These are phyloP conservation scores for Pseudocercospora fijiensis DNA, from an alignment of 2,329 filamentous ascomycete genomes.

Conservation along the genomic window DNA sequence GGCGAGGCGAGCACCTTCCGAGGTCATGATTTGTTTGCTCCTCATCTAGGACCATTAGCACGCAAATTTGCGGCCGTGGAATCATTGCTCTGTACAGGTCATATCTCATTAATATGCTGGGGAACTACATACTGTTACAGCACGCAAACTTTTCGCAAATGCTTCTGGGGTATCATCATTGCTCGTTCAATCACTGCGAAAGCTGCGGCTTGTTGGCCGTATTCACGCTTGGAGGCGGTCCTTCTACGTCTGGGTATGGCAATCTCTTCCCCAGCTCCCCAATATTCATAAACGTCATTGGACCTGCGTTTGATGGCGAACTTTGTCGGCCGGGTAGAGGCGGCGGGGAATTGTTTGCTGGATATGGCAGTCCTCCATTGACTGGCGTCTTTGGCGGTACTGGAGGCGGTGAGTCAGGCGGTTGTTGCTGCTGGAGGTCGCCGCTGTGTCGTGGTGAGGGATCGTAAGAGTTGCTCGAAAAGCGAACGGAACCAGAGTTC, in stretches of 20 bases:
- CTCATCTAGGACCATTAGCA: not conserved
- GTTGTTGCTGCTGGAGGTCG: conserved; percentile 19
- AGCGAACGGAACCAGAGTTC: conserved; percentile 13
- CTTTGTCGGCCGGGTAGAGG: conserved; percentile 3
- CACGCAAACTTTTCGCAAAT: not conserved
- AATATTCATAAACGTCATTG: conserved; percentile 38
- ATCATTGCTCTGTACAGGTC: not conserved
- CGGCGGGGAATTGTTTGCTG: conserved; percentile 20
- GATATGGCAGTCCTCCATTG: conserved; percentile 29
- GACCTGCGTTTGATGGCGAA: conserved; percentile 6
- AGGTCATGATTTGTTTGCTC: not conserved
- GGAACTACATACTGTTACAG: not conserved
- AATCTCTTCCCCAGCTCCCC: conserved; percentile 43
- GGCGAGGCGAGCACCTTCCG: not conserved
- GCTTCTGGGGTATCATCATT: conserved; percentile 9
- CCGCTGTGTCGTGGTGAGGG: conserved; percentile 24
- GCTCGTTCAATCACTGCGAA: conserved; percentile 14
- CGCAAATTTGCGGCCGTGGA: not conserved
- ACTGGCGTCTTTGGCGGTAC: conserved; percentile 35
- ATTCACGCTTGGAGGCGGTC: conserved; percentile 79
- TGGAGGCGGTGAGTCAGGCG: conserved; percentile 24
- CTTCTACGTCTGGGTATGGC: conserved; percentile 79
- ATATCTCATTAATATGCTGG: not conserved
- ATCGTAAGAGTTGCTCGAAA: conserved; percentile 15
- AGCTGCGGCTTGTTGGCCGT: conserved; percentile 72